Percentiles rank a stretch among this genome's conserved stretches.
Evolutionary conservation across 352 stramenopile species (phyloP).

Genomic region (Blastocystis sp.): DNA sequence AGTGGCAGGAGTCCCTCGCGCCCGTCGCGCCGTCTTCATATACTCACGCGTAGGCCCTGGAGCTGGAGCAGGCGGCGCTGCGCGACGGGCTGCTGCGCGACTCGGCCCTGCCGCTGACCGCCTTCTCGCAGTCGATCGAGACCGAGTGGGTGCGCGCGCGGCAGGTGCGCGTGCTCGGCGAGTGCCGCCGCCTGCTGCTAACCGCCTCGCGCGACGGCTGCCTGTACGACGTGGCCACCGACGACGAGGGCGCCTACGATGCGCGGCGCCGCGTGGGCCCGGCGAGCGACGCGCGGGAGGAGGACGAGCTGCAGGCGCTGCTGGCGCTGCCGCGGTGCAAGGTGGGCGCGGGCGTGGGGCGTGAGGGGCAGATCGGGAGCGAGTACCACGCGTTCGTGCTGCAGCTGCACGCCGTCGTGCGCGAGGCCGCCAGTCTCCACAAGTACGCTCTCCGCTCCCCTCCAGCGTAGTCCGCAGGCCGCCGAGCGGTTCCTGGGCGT

Average conservation of each 20-base stretch:
- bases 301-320: neutral
- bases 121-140: neutral
- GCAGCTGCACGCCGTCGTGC: neutral
- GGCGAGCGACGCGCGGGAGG: neutral
- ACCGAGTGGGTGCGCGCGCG: neutral
- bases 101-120: neutral
- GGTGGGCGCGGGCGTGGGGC: neutral
- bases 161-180: neutral
- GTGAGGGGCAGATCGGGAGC: neutral
- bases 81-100: neutral
- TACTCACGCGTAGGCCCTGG: conserved; percentile 2
- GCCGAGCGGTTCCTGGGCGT: neutral
- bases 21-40: neutral
- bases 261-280: neutral
- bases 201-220: neutral
- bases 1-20: neutral
- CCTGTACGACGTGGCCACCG: neutral
- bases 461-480: neutral
- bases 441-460: neutral
- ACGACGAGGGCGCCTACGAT: neutral
- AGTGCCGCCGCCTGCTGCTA: neutral
- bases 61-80: neutral
- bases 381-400: neutral
- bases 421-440: neutral
- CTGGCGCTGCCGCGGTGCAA: neutral